A percentile compares a stretch with the other conserved stretches of the same genome.
These are phyloP conservation scores for Scorias spongiosa DNA, from an alignment of 2,329 filamentous ascomycete genomes.

Conservation along the genomic window DNA sequence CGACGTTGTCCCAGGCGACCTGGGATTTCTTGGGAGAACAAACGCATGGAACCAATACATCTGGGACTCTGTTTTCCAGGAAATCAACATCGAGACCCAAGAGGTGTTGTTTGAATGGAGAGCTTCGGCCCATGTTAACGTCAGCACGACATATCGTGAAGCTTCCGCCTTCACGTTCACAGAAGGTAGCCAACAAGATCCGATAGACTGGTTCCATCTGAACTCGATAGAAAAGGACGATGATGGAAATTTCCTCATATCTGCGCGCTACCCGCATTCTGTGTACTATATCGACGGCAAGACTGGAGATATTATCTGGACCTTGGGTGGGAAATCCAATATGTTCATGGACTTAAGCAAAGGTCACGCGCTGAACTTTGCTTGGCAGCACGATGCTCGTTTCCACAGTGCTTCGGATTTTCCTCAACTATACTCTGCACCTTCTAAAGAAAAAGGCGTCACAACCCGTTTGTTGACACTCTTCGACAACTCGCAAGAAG, in stretches of 20 bases:
- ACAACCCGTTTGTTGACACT: constrained; percentile 33
- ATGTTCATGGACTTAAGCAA: constrained; percentile 18
- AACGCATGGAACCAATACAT: constrained; percentile 13
- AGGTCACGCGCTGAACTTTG: constrained; percentile 15
- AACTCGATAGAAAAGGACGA: constrained; percentile 35
- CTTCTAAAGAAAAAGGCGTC: constrained; percentile 8
- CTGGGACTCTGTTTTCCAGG: constrained; percentile 31
- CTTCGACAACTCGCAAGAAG: constrained; percentile 38
- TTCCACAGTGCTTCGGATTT: constrained; percentile 12
- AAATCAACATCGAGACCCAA: constrained; percentile 31
- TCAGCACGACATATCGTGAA: constrained; percentile 18
- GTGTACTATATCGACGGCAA: constrained; percentile 30
- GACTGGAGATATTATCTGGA: constrained; percentile 31
- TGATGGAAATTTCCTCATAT: constrained; percentile 33
- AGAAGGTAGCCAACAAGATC: constrained; percentile 26
- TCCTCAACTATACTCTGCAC: constrained; percentile 12
- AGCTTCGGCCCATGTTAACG: constrained; percentile 29
- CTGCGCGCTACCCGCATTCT: constrained; percentile 27
- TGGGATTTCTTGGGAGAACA: constrained; percentile 10
- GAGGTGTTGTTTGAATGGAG: constrained; percentile 32
- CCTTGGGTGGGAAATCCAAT: constrained; percentile 31
- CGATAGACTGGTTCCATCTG: constrained; percentile 40
- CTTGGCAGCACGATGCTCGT: constrained; percentile 21
- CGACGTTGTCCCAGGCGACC: constrained; percentile 13
- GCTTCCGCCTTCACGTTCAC: constrained; percentile 26